Evolutionary conservation across 2,329 filamentous ascomycete species (phyloP), one percentile per base, ranked within the genome.

Genomic region (Fusarium anguioides): DNA sequence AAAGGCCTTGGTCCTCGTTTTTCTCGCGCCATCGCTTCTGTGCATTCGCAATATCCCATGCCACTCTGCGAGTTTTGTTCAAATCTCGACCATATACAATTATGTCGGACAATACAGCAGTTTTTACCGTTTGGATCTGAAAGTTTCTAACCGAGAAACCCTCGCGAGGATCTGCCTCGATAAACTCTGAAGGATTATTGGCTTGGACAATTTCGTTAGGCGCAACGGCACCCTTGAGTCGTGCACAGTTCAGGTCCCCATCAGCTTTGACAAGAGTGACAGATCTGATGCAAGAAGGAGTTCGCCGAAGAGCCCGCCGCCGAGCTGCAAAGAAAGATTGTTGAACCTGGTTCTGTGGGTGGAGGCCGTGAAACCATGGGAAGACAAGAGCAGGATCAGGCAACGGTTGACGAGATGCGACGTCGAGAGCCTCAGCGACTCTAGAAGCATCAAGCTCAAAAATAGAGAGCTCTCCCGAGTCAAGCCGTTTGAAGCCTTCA

Each of bases 61-160:
- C 87, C 21, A 97, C 81, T 56, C 89, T 89, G 51, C 86, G 84
- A 42, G 87, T 85, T 24, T 86, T 79, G 3, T 83, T 84, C 35
- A 83, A 80, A 67, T 93, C 87, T 53, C 95, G 91, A 14, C 93
- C 93, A 75, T 99, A 99, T 2, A 99, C 87, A 37, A 99, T 86
- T 66, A 99, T 93, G 76, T 99, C 96, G 1, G 94, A 97, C 10
- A 96, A 87, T 68, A 91, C 88, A 53, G 94, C 94, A 68, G 92
- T 82, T 77, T 99, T 99, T 59, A 91, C 91, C 0, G 92, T 87
- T 78, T 99, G 96, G 36, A 98, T 98, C 72, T 98, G 95, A 75
- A 99, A 99, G 77, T 98, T 98, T 42, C 96, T 89, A 40, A 98
- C 94, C 6, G 93, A 97, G 75, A 98, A 98, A 10, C 96, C 96